These are phyloP conservation scores for Vinca minor DNA, from an alignment of 257 asterid genomes.

Conservation along the genomic window DNA sequence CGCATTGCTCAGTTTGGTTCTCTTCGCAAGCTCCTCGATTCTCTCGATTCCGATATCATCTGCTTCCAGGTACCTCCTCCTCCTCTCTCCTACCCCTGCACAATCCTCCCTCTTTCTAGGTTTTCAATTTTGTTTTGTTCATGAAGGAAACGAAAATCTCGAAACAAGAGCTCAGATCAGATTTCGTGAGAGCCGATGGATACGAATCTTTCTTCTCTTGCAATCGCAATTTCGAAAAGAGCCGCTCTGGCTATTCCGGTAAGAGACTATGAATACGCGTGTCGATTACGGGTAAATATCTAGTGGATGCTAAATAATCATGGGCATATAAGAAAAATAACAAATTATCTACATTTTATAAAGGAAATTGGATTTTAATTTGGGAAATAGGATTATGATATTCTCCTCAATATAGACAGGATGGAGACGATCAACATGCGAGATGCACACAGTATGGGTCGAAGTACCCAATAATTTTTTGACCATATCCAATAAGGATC, in stretches of 20 bases:
- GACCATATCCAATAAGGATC: no score
- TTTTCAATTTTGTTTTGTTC: neutral
- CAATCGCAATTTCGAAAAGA: conserved; percentile 67
- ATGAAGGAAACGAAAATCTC: conserved; percentile 79
- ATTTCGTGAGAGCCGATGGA: conserved; percentile 83
- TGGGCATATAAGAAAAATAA: no score
- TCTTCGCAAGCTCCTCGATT: conserved; percentile 62
- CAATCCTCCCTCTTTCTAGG: neutral
- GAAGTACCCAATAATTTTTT: no score
- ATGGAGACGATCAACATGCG: no score
- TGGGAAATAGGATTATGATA: no score
- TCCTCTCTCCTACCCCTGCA: neutral
- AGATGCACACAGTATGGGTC: no score
- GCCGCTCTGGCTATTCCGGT: conserved; percentile 92
- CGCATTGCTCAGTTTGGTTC: conserved; percentile 79
- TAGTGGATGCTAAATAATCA: no score
- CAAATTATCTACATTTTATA: no score
- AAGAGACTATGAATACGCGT: no score
- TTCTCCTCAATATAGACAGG: no score
- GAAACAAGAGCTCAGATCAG: conserved; percentile 60
- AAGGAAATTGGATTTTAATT: no score
- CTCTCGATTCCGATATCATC: conserved; percentile 79
- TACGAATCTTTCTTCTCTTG: conserved; percentile 94
- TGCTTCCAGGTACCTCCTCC: conserved; percentile 56
- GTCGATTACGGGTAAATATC: no score